Evolutionary conservation across 2,329 filamentous ascomycete species (phyloP).

Genomic region (Scedosporium boydii): DNA sequence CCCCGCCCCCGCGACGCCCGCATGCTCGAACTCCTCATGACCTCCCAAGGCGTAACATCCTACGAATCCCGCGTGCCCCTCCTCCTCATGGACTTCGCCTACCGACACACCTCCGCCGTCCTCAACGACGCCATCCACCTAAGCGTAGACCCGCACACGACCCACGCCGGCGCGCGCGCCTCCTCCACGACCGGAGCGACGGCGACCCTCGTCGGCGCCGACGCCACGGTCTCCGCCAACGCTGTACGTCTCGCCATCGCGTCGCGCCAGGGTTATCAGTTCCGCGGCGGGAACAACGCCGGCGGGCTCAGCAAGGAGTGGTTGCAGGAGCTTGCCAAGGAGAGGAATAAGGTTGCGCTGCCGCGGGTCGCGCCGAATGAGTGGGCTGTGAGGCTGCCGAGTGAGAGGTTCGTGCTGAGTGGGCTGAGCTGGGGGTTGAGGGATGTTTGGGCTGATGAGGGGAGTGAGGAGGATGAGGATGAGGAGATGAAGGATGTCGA

Average conservation of each 20-base stretch:
- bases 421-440: conserved; percentile 56
- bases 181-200: conserved; percentile 39
- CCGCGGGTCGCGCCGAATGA: conserved; percentile 54
- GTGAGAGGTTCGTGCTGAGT: conserved; percentile 59
- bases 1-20: conserved; percentile 67
- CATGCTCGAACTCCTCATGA: conserved; percentile 70
- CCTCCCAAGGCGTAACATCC: conserved; percentile 65
- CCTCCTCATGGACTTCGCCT: conserved; percentile 77
- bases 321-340: conserved; percentile 62
- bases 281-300: conserved; percentile 44
- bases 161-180: conserved; percentile 43
- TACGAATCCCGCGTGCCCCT: conserved; percentile 78
- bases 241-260: conserved; percentile 66
- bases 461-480: conserved; percentile 32
- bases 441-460: conserved; percentile 44
- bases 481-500: conserved; percentile 30
- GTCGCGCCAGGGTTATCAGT: conserved; percentile 59
- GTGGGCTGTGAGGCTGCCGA: conserved; percentile 58
- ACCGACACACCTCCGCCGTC: conserved; percentile 66
- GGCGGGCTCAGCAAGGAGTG: conserved; percentile 62
- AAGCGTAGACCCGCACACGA: conserved; percentile 56
- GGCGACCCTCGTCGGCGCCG: conserved; percentile 33
- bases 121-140: conserved; percentile 64
- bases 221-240: conserved; percentile 52
- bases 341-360: conserved; percentile 58